These are phyloP conservation scores for Exophiala spinifera DNA, from an alignment of 2,329 filamentous ascomycete genomes.

Conservation along the genomic window DNA sequence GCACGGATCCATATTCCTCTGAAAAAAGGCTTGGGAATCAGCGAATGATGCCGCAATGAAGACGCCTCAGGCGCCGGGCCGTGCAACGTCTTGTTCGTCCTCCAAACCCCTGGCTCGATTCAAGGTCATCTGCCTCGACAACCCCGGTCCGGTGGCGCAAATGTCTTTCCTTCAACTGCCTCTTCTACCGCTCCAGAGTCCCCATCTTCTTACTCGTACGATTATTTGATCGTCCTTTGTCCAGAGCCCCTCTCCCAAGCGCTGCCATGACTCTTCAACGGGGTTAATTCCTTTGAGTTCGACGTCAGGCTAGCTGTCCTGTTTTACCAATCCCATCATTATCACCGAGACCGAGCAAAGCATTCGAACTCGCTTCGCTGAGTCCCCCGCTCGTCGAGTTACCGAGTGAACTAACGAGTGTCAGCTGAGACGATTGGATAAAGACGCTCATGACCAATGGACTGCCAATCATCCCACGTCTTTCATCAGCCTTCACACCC, in stretches of 20 bases:
- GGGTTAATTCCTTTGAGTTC: not conserved
- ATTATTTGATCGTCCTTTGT: not conserved
- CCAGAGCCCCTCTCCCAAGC: not conserved
- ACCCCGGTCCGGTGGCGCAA: constrained; percentile 19
- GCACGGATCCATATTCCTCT: no score
- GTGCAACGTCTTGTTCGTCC: not conserved
- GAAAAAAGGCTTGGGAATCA: no score
- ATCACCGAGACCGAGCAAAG: no score
- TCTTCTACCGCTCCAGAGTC: constrained; percentile 3
- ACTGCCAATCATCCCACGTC: not conserved
- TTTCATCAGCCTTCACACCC: constrained; percentile 6
- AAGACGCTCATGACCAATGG: constrained; percentile 11
- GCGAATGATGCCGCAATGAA: not conserved
- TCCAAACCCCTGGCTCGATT: not conserved
- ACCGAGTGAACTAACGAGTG: constrained; percentile 3
- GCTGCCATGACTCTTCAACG: not conserved
- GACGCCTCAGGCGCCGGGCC: not conserved
- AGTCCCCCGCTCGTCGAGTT: not conserved
- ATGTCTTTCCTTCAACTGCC: constrained; percentile 14
- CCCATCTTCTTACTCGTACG: not conserved
- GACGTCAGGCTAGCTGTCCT: no score
- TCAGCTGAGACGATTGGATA: constrained; percentile 23
- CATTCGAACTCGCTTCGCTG: not conserved
- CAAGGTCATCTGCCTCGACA: constrained; percentile 10
- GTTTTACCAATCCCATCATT: no score